phyloP scores from a whole-genome alignment of 75 land plant genomes.

The Chamaecyparis obtusa region DNA sequence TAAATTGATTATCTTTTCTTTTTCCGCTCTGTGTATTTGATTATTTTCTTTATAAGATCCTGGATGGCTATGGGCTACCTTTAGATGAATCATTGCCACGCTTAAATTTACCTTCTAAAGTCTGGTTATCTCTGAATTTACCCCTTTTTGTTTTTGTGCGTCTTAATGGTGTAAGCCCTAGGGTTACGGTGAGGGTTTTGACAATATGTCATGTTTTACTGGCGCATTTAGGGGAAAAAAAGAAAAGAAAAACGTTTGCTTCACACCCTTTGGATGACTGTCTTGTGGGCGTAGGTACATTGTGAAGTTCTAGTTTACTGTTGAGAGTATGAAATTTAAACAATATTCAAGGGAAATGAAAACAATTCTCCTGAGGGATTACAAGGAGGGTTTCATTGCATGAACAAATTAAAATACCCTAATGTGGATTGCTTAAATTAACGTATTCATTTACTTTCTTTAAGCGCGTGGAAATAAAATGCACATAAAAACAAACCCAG shows the following conservation, averaged over 20 bases:
- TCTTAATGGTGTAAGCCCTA: background rate
- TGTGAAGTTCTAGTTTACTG: background rate
- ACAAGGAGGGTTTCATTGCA: too few relatives aligned
- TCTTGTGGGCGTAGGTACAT: background rate
- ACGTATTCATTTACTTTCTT: too few relatives aligned
- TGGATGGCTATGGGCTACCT: too few relatives aligned
- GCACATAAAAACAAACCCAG: too few relatives aligned
- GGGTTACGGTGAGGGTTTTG: background rate
- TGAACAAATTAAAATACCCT: too few relatives aligned
- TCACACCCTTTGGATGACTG: background rate
- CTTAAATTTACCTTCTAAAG: background rate
- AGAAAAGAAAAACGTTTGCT: background rate
- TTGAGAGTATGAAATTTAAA: background rate
- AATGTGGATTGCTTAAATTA: too few relatives aligned
- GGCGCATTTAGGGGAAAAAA: too few relatives aligned
- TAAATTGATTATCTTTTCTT: background rate
- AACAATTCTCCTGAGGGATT: background rate
- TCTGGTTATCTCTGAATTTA: background rate
- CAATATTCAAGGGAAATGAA: background rate
- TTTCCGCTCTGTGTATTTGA: background rate
- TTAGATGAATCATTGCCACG: background rate
- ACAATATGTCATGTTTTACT: background rate
- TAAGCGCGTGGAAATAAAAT: too few relatives aligned
- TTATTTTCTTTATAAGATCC: background rate
- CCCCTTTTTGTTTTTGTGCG: background rate